Evolutionary conservation across 2,329 filamentous ascomycete species (phyloP).

Genomic region (Coniochaeta sp.): DNA sequence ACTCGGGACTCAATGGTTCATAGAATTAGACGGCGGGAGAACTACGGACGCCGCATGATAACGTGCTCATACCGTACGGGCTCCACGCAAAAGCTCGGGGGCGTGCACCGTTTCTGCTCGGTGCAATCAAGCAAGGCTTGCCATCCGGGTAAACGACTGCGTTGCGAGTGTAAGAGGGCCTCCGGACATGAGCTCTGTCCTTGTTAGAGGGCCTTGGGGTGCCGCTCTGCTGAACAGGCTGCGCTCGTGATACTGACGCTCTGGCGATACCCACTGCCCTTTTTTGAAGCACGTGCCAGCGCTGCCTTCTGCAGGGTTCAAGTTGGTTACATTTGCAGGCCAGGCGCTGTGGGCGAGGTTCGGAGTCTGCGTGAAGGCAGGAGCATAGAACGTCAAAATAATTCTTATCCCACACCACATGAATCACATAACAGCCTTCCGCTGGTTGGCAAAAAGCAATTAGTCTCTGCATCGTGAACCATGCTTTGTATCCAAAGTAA

Average conservation of each 20-base stretch:
- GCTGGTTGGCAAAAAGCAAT: background rate
- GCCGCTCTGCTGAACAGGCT: background rate
- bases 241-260: background rate
- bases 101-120: background rate
- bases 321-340: background rate
- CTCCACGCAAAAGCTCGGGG: background rate
- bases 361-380: background rate
- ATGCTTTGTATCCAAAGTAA: no score
- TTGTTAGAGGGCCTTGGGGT: background rate
- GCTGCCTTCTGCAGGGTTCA: background rate
- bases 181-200: background rate
- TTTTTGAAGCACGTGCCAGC: background rate
- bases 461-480: background rate
- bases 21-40: background rate
- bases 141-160: background rate
- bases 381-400: no score
- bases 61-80: background rate
- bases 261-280: background rate
- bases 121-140: background rate
- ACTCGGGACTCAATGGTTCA: background rate
- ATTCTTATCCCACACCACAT: background rate
- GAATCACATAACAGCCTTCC: background rate
- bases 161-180: background rate
- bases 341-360: background rate
- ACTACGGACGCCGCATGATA: background rate